A percentile compares a stretch with the other conserved stretches of the same genome.
Conservation (phyloP, 345 rosid species). For the Diplotaxis tenuifolia region DNA sequence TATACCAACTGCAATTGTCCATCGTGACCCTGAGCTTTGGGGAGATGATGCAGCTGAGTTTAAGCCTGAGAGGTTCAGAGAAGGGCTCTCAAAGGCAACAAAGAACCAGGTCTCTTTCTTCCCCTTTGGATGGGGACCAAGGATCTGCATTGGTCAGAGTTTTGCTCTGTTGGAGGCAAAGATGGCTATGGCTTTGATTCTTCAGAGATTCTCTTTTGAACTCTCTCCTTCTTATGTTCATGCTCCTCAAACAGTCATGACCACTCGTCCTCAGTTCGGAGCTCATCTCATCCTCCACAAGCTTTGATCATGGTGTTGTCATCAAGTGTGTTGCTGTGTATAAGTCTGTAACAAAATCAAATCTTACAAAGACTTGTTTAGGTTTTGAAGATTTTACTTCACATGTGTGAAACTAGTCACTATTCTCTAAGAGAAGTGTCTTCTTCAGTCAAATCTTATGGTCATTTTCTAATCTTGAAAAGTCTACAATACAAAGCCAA, state of each 20-base stretch:
- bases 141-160: slow-evolving; percentile 68
- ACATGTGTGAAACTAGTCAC: not conserved
- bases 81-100: slow-evolving; percentile 61
- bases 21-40: slow-evolving; percentile 56
- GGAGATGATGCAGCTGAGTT: slow-evolving; percentile 64
- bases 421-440: not conserved
- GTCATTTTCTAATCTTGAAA: slow-evolving; percentile 13
- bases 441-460: slow-evolving; percentile 7
- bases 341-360: not conserved
- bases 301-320: slow-evolving; percentile 10
- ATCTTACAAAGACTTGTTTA: not conserved
- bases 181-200: slow-evolving; percentile 41
- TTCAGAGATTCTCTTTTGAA: slow-evolving; percentile 36
- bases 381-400: not conserved
- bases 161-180: slow-evolving; percentile 63
- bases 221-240: slow-evolving; percentile 51
- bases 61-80: slow-evolving; percentile 61
- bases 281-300: slow-evolving; percentile 52
- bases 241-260: slow-evolving; percentile 42
- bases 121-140: slow-evolving; percentile 62
- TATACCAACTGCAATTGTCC: slow-evolving; percentile 48
- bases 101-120: slow-evolving; percentile 54
- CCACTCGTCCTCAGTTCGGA: slow-evolving; percentile 61
- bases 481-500: slow-evolving; percentile 26
- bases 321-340: not conserved